A percentile compares a stretch with the other conserved stretches of the same genome.
Conservation (phyloP, 805 yeast genomes). For the Komagataella pastoris region DNA sequence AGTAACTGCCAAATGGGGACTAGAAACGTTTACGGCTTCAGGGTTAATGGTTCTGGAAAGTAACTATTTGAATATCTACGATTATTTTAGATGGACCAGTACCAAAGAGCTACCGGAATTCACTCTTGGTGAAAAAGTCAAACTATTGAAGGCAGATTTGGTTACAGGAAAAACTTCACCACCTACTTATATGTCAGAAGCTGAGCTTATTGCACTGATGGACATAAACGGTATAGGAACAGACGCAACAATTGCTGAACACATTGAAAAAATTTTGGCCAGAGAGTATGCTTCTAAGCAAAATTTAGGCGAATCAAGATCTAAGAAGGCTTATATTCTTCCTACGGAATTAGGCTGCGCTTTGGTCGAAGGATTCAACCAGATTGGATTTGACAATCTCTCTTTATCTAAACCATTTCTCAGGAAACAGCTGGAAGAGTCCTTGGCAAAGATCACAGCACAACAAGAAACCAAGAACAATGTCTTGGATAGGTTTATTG, state of each 20-base stretch:
- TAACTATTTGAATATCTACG: slow-evolving; percentile 73
- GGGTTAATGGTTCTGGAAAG: slow-evolving; percentile 64
- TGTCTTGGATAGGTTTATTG: slow-evolving; percentile 42
- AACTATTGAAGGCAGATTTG: slow-evolving; percentile 43
- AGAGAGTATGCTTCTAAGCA: slow-evolving; percentile 52
- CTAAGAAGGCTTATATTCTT: slow-evolving; percentile 30
- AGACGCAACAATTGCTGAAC: slow-evolving; percentile 98
- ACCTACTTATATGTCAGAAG: slow-evolving; percentile 78
- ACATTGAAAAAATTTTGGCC: slow-evolving; percentile 64
- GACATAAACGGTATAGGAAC: slow-evolving; percentile 97
- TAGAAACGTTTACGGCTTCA: slow-evolving; percentile 56
- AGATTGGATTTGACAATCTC: slow-evolving; percentile 54
- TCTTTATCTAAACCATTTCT: slow-evolving; percentile 83
- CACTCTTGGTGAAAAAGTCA: slow-evolving; percentile 38
- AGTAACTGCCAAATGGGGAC: slow-evolving; percentile 61
- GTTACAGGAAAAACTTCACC: slow-evolving; percentile 69
- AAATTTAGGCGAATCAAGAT: slow-evolving; percentile 21
- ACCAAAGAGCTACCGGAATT: slow-evolving; percentile 53
- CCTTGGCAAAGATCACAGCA: slow-evolving; percentile 51
- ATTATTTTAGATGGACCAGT: slow-evolving; percentile 70
- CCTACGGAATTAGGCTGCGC: slow-evolving; percentile 84
- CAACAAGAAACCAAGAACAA: slow-evolving; percentile 41
- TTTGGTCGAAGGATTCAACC: slow-evolving; percentile 77
- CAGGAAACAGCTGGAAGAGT: slow-evolving; percentile 60
- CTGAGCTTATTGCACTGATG: slow-evolving; percentile 87